phyloP scores from a whole-genome alignment of 495 filamentous ascomycete species.

The Tetracladium marchalianum region DNA sequence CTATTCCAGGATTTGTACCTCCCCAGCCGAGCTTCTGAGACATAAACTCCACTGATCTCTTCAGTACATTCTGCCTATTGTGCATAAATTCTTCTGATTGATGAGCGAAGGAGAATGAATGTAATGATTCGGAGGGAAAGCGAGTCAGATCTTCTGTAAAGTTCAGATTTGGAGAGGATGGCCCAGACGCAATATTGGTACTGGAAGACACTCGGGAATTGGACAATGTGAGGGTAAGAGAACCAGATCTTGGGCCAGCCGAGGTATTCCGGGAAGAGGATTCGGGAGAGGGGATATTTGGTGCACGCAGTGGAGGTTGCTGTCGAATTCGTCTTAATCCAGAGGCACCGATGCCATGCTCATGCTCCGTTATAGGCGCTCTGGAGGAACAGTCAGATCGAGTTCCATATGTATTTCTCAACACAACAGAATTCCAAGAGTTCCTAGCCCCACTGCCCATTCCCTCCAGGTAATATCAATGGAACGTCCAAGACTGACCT shows the following conservation, averaged over 20 bases:
- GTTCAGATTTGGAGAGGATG: conserved; percentile 53
- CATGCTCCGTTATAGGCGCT: conserved; percentile 46
- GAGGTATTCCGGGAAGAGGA: conserved; percentile 53
- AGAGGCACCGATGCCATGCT: conserved; percentile 51
- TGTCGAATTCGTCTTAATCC: conserved; percentile 91
- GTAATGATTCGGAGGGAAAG: conserved; percentile 91
- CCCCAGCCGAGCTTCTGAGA: conserved; percentile 83
- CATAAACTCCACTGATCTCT: conserved; percentile 96
- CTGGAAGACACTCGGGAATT: conserved; percentile 22
- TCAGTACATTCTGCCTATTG: conserved; percentile 85
- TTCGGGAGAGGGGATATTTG: conserved; percentile 49
- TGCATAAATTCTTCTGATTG: conserved; percentile 88
- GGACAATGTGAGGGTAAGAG: conserved; percentile 44
- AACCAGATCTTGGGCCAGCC: conserved; percentile 49
- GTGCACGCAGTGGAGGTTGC: conserved; percentile 52
- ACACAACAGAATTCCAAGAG: neutral
- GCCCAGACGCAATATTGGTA: conserved; percentile 29
- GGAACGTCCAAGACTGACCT: conserved; percentile 27
- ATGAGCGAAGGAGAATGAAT: conserved; percentile 97
- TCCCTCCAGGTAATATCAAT: neutral
- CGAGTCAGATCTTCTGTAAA: conserved; percentile 82
- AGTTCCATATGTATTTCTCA: neutral
- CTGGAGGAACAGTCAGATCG: conserved; percentile 16
- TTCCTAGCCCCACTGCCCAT: neutral
- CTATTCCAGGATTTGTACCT: conserved; percentile 48